Evolutionary conservation across 441 rosid genomes (phyloP).

Genomic region (Euphorbia schlechtendalii): DNA sequence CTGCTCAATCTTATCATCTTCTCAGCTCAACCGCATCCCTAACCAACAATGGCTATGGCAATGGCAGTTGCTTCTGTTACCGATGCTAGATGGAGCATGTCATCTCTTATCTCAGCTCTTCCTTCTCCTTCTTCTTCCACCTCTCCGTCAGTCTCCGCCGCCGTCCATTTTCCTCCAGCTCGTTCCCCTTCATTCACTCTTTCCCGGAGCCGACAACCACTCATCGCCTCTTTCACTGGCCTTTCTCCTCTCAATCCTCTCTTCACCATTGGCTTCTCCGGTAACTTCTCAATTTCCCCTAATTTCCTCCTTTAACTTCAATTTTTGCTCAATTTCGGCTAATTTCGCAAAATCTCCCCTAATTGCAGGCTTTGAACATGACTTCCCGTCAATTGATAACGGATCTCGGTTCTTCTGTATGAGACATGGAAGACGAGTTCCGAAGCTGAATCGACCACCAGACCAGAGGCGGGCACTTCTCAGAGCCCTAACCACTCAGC

Average conservation of each 20-base stretch:
- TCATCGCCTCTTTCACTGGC: conserved; percentile 45
- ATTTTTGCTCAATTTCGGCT: neutral
- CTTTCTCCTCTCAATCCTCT: conserved; percentile 54
- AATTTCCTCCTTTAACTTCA: neutral
- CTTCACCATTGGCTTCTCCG: conserved; percentile 44
- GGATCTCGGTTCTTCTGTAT: conserved; percentile 62
- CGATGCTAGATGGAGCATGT: conserved; percentile 48
- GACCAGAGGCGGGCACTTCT: conserved; percentile 79
- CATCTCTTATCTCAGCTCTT: conserved; percentile 54
- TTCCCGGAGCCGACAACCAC: conserved; percentile 17
- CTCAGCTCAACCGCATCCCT: neutral
- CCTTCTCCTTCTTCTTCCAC: conserved; percentile 32
- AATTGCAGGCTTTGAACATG: conserved; percentile 27
- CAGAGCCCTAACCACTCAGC: conserved; percentile 89
- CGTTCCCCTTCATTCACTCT: conserved; percentile 23
- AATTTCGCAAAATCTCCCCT: no score
- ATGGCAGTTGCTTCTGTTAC: conserved; percentile 16
- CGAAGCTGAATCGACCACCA: conserved; percentile 80
- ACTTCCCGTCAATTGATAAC: conserved; percentile 40
- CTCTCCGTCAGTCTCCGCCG: conserved; percentile 13
- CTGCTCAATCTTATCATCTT: conserved; percentile 11
- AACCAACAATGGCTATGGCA: conserved; percentile 24
- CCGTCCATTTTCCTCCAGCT: conserved; percentile 23
- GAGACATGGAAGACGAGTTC: conserved; percentile 82
- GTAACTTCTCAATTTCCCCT: conserved; percentile 23